These are phyloP conservation scores for Diutina scorzettiae DNA, from an alignment of 1,139 yeast genomes.

Conservation along the genomic window DNA sequence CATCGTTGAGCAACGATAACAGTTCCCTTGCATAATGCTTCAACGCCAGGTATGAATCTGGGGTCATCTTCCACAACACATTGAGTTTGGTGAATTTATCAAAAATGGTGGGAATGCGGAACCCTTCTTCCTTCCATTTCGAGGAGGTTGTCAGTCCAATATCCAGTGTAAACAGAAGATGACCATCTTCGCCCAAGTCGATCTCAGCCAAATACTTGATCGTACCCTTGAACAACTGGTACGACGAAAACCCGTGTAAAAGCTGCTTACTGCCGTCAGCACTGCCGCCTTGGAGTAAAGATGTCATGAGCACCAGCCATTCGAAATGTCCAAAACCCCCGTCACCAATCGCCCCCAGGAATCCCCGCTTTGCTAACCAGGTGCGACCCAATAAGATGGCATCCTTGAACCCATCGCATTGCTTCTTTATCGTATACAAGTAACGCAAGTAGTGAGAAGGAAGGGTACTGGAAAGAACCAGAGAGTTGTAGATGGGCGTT, in stretches of 20 bases:
- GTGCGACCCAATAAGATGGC: conserved; percentile 80
- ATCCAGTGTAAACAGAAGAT: conserved; percentile 53
- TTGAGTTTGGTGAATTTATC: conserved; percentile 69
- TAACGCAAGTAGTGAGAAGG: conserved; percentile 62
- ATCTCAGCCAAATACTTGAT: conserved; percentile 70
- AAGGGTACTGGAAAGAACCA: conserved; percentile 58
- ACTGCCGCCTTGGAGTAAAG: conserved; percentile 80
- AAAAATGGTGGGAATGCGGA: conserved; percentile 61
- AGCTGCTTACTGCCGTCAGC: conserved; percentile 60
- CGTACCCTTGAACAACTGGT: conserved; percentile 84
- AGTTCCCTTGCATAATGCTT: conserved; percentile 62
- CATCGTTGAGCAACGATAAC: conserved; percentile 57
- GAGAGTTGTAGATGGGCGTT: conserved; percentile 78
- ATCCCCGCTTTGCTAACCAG: conserved; percentile 85
- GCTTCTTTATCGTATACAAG: conserved; percentile 61
- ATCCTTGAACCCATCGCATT: conserved; percentile 76
- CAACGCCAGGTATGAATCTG: conserved; percentile 50
- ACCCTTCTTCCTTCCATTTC: conserved; percentile 44
- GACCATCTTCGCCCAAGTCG: conserved; percentile 49
- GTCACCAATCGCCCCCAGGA: conserved; percentile 44
- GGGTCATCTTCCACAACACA: conserved; percentile 71
- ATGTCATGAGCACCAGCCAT: conserved; percentile 71
- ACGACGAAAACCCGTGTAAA: conserved; percentile 79
- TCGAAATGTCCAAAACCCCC: conserved; percentile 94
- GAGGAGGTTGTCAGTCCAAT: conserved; percentile 29